Percentiles rank a stretch among this genome's conserved stretches.
phyloP scores from a whole-genome alignment of 176 grass and related monocot species.

The Musa itinerans region DNA sequence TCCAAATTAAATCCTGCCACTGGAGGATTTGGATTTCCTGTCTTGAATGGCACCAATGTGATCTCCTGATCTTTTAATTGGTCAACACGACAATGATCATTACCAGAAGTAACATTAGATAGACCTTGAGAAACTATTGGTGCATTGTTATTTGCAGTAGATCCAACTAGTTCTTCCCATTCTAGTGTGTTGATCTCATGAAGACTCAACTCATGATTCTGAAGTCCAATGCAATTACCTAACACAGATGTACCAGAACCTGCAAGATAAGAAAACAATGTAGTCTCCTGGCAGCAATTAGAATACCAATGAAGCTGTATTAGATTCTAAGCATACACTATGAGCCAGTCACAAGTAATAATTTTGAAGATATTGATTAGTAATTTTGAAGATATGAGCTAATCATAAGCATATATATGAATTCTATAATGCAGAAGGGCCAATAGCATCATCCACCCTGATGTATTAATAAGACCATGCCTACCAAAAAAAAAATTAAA shows the following conservation, averaged over 20 bases:
- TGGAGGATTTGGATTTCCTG: constrained; percentile 32
- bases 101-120: constrained; percentile 18
- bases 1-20: constrained; percentile 18
- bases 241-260: constrained; percentile 15
- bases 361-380: not conserved
- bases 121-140: not conserved
- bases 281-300: not conserved
- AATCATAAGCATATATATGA: no score
- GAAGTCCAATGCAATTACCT: constrained; percentile 33
- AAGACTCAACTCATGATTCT: constrained; percentile 55
- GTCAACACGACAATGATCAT: constrained; percentile 19
- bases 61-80: constrained; percentile 33
- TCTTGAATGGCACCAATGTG: constrained; percentile 21
- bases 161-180: constrained; percentile 73
- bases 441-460: not conserved
- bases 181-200: constrained; percentile 55
- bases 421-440: no score
- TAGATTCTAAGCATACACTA: not conserved
- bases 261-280: not conserved
- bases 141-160: constrained; percentile 36
- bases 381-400: no score
- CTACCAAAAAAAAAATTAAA: not conserved
- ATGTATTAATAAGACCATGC: not conserved
- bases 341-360: not conserved
- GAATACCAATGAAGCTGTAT: not conserved